phyloP scores from a whole-genome alignment of 2,329 filamentous ascomycete genomes.

The Arthrobotrys musiformis region DNA sequence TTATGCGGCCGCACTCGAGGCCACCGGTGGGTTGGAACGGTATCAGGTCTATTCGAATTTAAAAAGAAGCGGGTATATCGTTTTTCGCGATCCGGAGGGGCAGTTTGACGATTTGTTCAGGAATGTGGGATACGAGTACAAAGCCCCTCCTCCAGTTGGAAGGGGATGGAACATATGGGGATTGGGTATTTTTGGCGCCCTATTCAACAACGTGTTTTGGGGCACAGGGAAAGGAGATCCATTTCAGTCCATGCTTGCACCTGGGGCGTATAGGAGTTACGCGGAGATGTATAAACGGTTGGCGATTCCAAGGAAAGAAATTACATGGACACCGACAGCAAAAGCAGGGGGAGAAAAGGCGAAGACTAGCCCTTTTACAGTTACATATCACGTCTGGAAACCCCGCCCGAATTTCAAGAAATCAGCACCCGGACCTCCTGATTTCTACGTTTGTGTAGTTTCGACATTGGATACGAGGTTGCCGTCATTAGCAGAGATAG shows the following conservation, averaged over 20 bases:
- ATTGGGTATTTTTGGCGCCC: slow-evolving; percentile 36
- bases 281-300: slow-evolving; percentile 40
- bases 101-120: slow-evolving; percentile 56
- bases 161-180: slow-evolving; percentile 38
- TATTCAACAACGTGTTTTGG: slow-evolving; percentile 27
- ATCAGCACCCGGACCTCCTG: slow-evolving; percentile 77
- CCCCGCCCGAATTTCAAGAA: slow-evolving; percentile 78
- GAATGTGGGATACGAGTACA: slow-evolving; percentile 56
- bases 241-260: slow-evolving; percentile 30
- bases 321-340: slow-evolving; percentile 59
- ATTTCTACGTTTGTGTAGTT: slow-evolving; percentile 85
- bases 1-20: slow-evolving; percentile 70
- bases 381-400: slow-evolving; percentile 87
- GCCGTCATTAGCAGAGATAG: slow-evolving; percentile 78
- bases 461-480: slow-evolving; percentile 77
- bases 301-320: slow-evolving; percentile 33
- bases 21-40: slow-evolving; percentile 72
- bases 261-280: slow-evolving; percentile 37
- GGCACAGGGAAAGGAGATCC: slow-evolving; percentile 3
- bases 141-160: not conserved
- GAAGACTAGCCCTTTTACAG: slow-evolving; percentile 67
- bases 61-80: slow-evolving; percentile 82
- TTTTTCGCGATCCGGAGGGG: slow-evolving; percentile 62
- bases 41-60: slow-evolving; percentile 89
- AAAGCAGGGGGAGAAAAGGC: slow-evolving; percentile 64